Evolutionary conservation across 2,329 filamentous ascomycete species (phyloP), one percentile per base, ranked within the genome.

Genomic region (Cladosporium sp.): DNA sequence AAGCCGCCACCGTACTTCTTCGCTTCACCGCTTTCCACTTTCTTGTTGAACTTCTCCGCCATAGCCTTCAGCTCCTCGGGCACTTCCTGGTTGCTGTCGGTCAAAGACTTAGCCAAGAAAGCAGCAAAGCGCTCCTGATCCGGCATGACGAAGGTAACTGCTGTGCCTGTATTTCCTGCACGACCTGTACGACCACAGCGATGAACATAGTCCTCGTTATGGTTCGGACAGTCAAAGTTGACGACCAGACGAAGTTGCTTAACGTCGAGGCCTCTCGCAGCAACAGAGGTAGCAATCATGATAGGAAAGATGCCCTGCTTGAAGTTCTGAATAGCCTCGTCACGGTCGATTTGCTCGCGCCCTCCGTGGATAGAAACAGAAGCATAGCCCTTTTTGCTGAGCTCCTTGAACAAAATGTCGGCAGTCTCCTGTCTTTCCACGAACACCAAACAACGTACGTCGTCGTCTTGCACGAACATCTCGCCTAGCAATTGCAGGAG

Each of bases 121-220:
- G 88, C 80, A 2, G 93, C 87, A 65, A 88, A 96, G 58, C 89
- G 89, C 66, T 95, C 91, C 68, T 98, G 91, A 43, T 95, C 88
- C 40, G 89, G 86, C 0, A 89, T 95, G 54, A 98, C 77, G 66
- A 97, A 95, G 0, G 93, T 98, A 46, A 98, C 88, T 0, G 93
- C 93, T 37, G 90, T 95, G 58, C 93, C 93, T 18, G 84, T 95
- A 64, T 96, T 95, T 38, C 93, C 93, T 43, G 93, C 93, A 66
- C 93, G 86, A 9, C 93, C 93, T 7, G 93, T 97, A 62, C 93
- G 88, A 44, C 93, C 93, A 52, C 88, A 89, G 58, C 93, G 86
- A 69, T 96, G 93, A 38, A 97, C 92, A 64, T 97, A 97, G 66
- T 97, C 93, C 71, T 98, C 93, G 56, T 95, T 72, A 72, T 97